Base-by-base conservation (phyloP, 306 rosid species). In the Cucurbita maxima region DNA sequence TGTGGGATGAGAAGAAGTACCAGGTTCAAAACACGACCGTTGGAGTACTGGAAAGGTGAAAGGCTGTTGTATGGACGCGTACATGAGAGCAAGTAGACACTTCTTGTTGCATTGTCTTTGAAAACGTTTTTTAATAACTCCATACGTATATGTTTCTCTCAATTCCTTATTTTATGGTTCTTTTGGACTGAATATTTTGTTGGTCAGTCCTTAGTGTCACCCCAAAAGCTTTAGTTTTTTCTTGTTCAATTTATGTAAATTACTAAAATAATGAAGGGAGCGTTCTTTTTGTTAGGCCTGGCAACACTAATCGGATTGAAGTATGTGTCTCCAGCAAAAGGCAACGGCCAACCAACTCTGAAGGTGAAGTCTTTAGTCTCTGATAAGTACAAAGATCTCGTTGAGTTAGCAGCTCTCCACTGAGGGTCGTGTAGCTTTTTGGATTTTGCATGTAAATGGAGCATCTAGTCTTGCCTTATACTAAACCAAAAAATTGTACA, bases 21-120 rank as follows among this genome's bases (percentile, higher is more conserved):
- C 75, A 89, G 98, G 88, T 80, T 84, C 81, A 86, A 72, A 82
- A 79, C 88, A 58, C 88, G 91, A 87, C 98, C 96, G 36, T 82
- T 92, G 88, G 93, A 92, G 83, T 87, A 70, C 61, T 92, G 98
- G 98, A 92, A 83, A 79, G 96, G 98, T 54, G 98, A 88, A 85
- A 83, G 90, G 76, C 64, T 67, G 59, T 78, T 92, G 71, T 85
- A 86, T 82, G 96, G 89, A 12, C 98, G 98, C 9, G 50, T 90
- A 57, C 96, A 92, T 41, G 40, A 83, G 57, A 87, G 98, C 88
- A 76, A 92, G 96, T 77, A 51, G 10, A 38, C 37, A 7, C 3
- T 67, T 71, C 8, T 66, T 34, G 10, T 64, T 18, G 52, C 72
- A n/a, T 20, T 34, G 1, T 43, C 71, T 64, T 44, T 13, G 38